Evolutionary conservation across 306 rosid genomes (phyloP), one percentile per base, ranked within the genome.

Genomic region (Inga leiocalycina): DNA sequence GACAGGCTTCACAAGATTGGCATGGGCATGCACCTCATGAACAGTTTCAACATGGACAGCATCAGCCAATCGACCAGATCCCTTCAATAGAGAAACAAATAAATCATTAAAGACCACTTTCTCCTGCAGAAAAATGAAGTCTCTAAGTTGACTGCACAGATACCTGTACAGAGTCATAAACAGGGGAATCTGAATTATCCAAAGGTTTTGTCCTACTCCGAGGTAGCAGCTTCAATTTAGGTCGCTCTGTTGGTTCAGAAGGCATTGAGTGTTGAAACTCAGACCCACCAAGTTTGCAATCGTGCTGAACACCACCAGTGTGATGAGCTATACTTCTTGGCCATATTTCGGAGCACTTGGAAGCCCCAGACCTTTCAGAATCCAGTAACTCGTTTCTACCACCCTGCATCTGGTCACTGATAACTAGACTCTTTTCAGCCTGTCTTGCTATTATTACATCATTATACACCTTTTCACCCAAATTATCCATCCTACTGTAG

Each of bases 211-310:
- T 76, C 83, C 91, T 90, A 13, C 49, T 72, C 39, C 41, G 10
- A 8, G 98, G 97, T 57, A 92, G 88, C 80, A 97, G 86, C 88
- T 91, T 94, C 83, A 97, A 81, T 84, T 94, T 92, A 6, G 94
- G 98, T 43, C 97, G 87, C 79, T 90, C 98, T n/a, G 80, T 35
- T 32, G 86, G 87, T 79, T 91, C 94, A 82, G 86, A 82, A 83
- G 90, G 86, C 76, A 49, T 24, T 7, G 71, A 68, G 45, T 74
- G 87, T 54, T 82, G 94, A 77, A 86, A 81, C 74, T 93, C 97
- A 78, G 87, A 77, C 49, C 85, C 91, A 84, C 85, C 83, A 68
- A 80, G 77, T 79, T 82, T 91, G 32, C 79, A 88, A 86, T 87
- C 84, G 10, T 71, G 85, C 78, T 79, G 89, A 87, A 79, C 81